Evolutionary conservation across 2,329 filamentous ascomycete species (phyloP), one percentile per base, ranked within the genome.

Genomic region (Scedosporium aurantiacum): DNA sequence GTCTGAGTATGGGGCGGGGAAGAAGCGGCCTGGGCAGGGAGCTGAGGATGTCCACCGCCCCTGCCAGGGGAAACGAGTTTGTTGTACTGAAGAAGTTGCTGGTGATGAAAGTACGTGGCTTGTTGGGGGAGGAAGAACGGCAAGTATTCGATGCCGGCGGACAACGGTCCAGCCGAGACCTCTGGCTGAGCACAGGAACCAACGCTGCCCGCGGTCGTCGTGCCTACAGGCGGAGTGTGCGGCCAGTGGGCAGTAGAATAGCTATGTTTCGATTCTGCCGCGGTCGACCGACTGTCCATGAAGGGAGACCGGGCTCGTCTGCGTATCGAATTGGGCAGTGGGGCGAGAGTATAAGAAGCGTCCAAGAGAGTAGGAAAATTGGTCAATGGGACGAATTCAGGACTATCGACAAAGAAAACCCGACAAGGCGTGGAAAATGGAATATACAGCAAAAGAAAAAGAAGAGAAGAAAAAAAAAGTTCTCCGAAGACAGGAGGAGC

Each of bases 11-110:
- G 45, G 18, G 58, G 58, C 70, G 80, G 77, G 64, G 82, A 79
- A 64, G 82, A 79, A 62, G 81, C 74, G 60, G 82, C 82, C 64
- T 84, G 72, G 63, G 82, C 73, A 58, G 82, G 78, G 63, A 81
- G 78, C 63, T 83, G 77, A 63, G 82, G 80, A 64, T 67, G 63
- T 67, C 82, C 80, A 66, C 80, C 80, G 71, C 73, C 78, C 68
- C 82, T 75, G 62, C 80, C 75, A 57, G 82, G 79, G 60, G 83
- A 82, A 66, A 87, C 79, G 69, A 87, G 82, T 69, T 81, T 82
- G 72, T 86, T 87, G 77, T 87, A 87, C 66, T 85, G 79, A 59
- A 83, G 77, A 61, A 87, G 79, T 72, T 85, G 82, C 60, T 81
- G 82, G 68, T 86, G 81, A 72, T 84, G 83, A 40, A 58, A 58